Percentiles rank a stretch among this genome's conserved stretches.
Evolutionary conservation across 257 asterid species (phyloP).

Genomic region (Parsonsia alboflavescens): DNA sequence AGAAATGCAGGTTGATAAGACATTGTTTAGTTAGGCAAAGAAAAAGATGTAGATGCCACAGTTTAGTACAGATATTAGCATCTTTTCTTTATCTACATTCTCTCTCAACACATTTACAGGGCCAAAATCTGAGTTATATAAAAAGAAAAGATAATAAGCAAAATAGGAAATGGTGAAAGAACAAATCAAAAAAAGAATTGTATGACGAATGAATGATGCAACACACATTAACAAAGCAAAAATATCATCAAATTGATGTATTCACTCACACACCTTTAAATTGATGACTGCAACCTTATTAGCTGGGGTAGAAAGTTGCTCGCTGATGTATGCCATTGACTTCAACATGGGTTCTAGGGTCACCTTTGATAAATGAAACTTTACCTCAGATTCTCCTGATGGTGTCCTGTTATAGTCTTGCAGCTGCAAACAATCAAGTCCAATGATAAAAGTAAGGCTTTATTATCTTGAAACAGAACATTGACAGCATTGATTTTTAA

Average conservation of each 20-base stretch:
- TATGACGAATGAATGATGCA: background rate
- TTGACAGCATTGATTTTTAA: background rate
- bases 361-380: constrained; percentile 64
- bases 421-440: constrained; percentile 41
- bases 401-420: constrained; percentile 67
- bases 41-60: background rate
- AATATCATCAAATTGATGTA: background rate
- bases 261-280: constrained; percentile 53
- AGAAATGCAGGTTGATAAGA: background rate
- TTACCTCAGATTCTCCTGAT: constrained; percentile 69
- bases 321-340: constrained; percentile 89
- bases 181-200: background rate
- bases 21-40: background rate
- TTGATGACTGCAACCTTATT: constrained; percentile 82
- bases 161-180: background rate
- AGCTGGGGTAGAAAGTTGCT: constrained; percentile 75
- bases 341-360: constrained; percentile 83
- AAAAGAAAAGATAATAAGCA: constrained; percentile 8
- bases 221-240: background rate
- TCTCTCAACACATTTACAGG: background rate
- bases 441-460: constrained; percentile 5
- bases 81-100: background rate
- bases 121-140: background rate
- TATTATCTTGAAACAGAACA: background rate
- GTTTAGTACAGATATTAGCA: background rate